A percentile compares a stretch with the other conserved stretches of the same genome.
These are phyloP conservation scores for Colletotrichum sp. DNA, from an alignment of 2,329 filamentous ascomycete species.

Conservation along the genomic window DNA sequence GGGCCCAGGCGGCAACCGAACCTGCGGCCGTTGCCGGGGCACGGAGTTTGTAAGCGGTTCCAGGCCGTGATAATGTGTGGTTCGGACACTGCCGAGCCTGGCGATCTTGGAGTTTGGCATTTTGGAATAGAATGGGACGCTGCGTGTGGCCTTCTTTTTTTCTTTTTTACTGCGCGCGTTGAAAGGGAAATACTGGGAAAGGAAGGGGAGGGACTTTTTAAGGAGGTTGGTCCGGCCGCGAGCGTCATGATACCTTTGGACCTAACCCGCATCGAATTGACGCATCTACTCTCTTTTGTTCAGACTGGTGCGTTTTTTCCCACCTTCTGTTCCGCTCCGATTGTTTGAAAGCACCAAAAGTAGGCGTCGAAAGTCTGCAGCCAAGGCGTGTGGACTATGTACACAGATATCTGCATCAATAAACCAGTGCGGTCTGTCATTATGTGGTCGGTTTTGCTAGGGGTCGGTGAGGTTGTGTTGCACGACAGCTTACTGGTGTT, in stretches of 20 bases:
- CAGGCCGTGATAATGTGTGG: slow-evolving; percentile 13
- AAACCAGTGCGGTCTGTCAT: background rate
- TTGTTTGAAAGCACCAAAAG: slow-evolving; percentile 11
- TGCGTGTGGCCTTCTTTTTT: background rate
- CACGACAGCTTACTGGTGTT: background rate
- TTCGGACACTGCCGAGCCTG: background rate
- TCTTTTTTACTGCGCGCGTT: background rate
- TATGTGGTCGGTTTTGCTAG: background rate
- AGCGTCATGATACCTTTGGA: slow-evolving; percentile 23
- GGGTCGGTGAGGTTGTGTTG: background rate
- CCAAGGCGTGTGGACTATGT: background rate
- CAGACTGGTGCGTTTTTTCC: background rate
- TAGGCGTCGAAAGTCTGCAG: background rate
- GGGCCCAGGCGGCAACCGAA: background rate
- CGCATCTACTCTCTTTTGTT: slow-evolving; percentile 17
- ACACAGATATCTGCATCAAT: slow-evolving; percentile 17
- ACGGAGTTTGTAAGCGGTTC: slow-evolving; percentile 3
- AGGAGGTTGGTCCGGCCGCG: slow-evolving; percentile 12
- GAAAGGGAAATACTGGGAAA: background rate
- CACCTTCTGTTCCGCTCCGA: background rate
- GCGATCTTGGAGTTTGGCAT: slow-evolving; percentile 21
- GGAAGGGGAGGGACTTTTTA: background rate
- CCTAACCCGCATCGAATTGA: slow-evolving; percentile 17
- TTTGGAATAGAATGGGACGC: slow-evolving; percentile 18
- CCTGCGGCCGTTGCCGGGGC: background rate